Evolutionary conservation across 495 filamentous ascomycete species (phyloP).

Genomic region (Lepidopterella palustris): DNA sequence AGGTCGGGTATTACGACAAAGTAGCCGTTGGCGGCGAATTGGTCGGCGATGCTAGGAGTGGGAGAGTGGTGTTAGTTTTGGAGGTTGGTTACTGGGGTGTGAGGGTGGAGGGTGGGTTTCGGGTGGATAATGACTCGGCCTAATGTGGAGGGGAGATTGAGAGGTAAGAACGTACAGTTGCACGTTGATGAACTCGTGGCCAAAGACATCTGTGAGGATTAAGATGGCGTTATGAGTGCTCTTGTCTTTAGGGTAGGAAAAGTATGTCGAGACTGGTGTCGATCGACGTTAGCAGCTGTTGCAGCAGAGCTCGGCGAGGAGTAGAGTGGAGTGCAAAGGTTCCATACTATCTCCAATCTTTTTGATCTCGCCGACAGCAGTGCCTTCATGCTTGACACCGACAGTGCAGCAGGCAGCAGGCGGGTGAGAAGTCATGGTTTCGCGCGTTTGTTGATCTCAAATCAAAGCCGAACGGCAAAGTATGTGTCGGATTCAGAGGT

Average conservation of each 20-base stretch:
- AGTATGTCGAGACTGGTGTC: conserved; percentile 40
- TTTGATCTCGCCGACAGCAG: conserved; percentile 38
- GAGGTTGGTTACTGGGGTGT: not conserved
- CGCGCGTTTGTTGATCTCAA: no score
- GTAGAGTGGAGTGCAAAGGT: not conserved
- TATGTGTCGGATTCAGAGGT: no score
- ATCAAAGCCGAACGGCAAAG: no score
- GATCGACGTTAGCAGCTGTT: not conserved
- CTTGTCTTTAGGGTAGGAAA: conserved; percentile 39
- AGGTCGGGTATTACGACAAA: conserved; percentile 68
- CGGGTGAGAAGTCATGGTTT: conserved; percentile 45
- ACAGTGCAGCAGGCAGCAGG: conserved; percentile 41
- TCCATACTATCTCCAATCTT: conserved; percentile 36
- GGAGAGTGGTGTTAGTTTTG: not conserved
- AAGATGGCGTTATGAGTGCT: conserved; percentile 40
- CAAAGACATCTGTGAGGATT: conserved; percentile 39
- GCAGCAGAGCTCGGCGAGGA: not conserved
- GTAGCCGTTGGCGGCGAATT: conserved; percentile 76
- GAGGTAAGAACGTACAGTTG: conserved; percentile 47
- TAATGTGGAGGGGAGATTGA: not conserved
- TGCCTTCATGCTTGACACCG: conserved; percentile 43
- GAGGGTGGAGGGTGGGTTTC: not conserved
- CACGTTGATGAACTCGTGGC: conserved; percentile 65
- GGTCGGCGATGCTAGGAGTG: conserved; percentile 58
- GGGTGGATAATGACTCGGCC: not conserved